Evolutionary conservation across 805 yeast species (phyloP).

Genomic region (Candida namnaoensis): DNA sequence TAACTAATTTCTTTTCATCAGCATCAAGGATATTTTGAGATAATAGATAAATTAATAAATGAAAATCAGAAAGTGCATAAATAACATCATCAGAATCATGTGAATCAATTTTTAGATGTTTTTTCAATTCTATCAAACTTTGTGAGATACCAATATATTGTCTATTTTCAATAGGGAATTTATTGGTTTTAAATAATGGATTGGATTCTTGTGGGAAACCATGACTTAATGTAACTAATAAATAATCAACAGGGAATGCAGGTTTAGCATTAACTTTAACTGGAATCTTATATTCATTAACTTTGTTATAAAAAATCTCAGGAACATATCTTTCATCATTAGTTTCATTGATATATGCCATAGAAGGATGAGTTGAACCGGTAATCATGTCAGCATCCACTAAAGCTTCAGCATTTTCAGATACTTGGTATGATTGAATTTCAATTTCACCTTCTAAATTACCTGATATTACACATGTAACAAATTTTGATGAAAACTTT

Average conservation of each 20-base stretch:
- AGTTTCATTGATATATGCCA: conserved; percentile 74
- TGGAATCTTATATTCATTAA: conserved; percentile 81
- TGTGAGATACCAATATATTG: conserved; percentile 69
- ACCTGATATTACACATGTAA: conserved; percentile 92
- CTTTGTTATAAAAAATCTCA: conserved; percentile 76
- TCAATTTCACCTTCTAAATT: conserved; percentile 84
- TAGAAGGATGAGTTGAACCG: conserved; percentile 86
- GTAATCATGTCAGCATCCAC: conserved; percentile 78
- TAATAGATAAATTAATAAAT: conserved; percentile 52
- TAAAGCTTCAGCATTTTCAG: conserved; percentile 79
- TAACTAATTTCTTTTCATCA: conserved; percentile 43
- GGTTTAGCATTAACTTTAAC: conserved; percentile 89
- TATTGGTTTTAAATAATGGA: conserved; percentile 38
- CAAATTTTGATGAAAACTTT: conserved; percentile 77
- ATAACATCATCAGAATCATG: conserved; percentile 19
- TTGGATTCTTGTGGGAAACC: conserved; percentile 70
- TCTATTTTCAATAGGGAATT: conserved; percentile 76
- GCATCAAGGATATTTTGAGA: conserved; percentile 48
- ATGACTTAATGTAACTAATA: conserved; percentile 81
- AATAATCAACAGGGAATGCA: conserved; percentile 86
- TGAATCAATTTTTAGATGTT: conserved; percentile 32
- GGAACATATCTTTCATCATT: conserved; percentile 80
- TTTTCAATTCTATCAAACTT: conserved; percentile 46
- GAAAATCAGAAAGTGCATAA: conserved; percentile 61
- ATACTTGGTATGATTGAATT: conserved; percentile 83